Base-by-base conservation (phyloP, 495 filamentous ascomycete genomes). In the Evernia prunastri region DNA sequence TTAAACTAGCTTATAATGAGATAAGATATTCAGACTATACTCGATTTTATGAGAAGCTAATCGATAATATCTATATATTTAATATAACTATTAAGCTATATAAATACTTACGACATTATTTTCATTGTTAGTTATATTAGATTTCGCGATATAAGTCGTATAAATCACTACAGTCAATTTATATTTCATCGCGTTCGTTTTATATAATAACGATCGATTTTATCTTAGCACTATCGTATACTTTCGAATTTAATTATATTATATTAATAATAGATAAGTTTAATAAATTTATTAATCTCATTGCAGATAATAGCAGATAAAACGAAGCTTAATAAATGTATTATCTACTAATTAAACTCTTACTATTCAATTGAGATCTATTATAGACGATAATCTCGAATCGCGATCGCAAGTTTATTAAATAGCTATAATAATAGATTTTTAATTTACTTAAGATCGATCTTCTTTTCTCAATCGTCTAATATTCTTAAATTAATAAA, bases 401-500 rank as follows among this genome's bases (percentile, higher is more conserved):
- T 31, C 10, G 51, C 2, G 27, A 66, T 63, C 10, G n/a, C 2
- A 61, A 58, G 23, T 66, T 66, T 56, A 15, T 66, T 17, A 31
- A 13, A 4, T 10, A 57, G 10, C 15, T 66, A 33, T 66, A 37
- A 35, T 43, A 35, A 43, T 23, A 11, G 1, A 37, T 66, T 17
- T 63, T 62, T 36, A 57, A 47, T 17, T 31, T 23, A 6, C 17
- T 66, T 3, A 58, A 36, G 45, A 35, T 63, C 3, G 35, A 47
- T 8, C 27, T 66, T 2, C 15, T 62, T 1, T 59, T 18, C 33
- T 58, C 23, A 10, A 68, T 66, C 4, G 53, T 63, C 0, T 68
- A 64, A 39, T 66, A 73, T 56, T 63, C 63, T 1, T 66, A 71
- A 49, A 66, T 64, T 1, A 70, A 72, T 25, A 64, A 64, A 15